Evolutionary conservation across 179 eudicot genomes (phyloP).

Genomic region (Nepenthes alata): DNA sequence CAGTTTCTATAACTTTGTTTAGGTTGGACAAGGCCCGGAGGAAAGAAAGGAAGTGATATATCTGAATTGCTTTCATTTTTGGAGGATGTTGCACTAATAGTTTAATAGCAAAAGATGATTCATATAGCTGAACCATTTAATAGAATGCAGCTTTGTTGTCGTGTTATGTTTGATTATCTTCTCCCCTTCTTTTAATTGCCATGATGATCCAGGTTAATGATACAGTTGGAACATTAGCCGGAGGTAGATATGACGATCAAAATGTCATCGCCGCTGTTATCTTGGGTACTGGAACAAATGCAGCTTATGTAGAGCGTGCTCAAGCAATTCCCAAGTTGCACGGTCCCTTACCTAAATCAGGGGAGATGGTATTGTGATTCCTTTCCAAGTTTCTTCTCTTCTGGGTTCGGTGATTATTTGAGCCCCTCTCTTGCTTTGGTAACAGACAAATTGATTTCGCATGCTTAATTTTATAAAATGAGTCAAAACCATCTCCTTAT

Average conservation of each 20-base stretch:
- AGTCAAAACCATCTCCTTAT: background rate
- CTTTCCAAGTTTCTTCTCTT: background rate
- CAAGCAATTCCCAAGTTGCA: slow-evolving; percentile 62
- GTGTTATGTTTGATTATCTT: background rate
- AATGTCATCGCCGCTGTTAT: slow-evolving; percentile 60
- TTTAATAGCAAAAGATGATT: no score
- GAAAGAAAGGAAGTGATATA: no score
- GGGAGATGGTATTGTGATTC: slow-evolving; percentile 30
- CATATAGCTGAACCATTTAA: no score
- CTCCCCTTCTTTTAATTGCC: background rate
- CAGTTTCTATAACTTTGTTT: background rate
- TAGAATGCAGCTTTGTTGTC: background rate
- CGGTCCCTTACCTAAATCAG: slow-evolving; percentile 43
- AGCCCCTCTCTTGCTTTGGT: background rate
- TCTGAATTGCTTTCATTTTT: no score
- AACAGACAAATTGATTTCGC: background rate
- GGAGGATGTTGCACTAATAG: no score
- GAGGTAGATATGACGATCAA: slow-evolving; percentile 32
- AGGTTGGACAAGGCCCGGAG: background rate
- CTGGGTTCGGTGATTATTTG: background rate
- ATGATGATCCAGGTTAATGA: slow-evolving; percentile 41
- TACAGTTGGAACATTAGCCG: slow-evolving; percentile 62
- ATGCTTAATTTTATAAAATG: background rate
- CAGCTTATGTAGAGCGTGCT: slow-evolving; percentile 62
- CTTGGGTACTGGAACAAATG: slow-evolving; percentile 64